Evolutionary conservation across 2,329 filamentous ascomycete species (phyloP), one percentile per base, ranked within the genome.

Genomic region (Monosporascus sp.): DNA sequence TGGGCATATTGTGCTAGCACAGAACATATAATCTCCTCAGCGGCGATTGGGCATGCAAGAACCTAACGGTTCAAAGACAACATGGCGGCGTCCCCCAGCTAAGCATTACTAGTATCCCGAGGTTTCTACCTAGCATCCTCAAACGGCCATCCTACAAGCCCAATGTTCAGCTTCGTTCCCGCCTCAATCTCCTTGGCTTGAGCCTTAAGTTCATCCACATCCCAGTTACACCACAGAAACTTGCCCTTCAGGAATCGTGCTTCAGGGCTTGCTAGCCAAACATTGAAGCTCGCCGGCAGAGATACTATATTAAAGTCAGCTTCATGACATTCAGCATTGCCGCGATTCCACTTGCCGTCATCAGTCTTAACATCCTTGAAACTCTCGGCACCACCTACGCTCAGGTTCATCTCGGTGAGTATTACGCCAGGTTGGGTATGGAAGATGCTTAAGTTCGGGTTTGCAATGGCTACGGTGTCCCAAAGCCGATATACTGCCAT

Each of bases 201-300:
- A 1, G 65, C 63, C 60, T 74, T 74, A 36, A 81, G 67, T 57
- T 80, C 77, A 39, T 76, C 69, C 0, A 79, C 70, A 60, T 81
- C 78, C 77, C 77, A 81, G 22, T 75, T 75, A 11, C 72, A 68
- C 72, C 75, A 80, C 0, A 79, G 59, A 22, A 74, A 73, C 47
- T 73, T 75, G 3, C 72, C 68, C 41, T 71, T 74, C 25, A 81
- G 59, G 55, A 80, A 79, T 6, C 56, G 60, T 0, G 77, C 76
- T 56, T 80, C 75, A 1, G 70, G 58, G 25, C 69, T 73, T 0
- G 72, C 67, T 25, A 73, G 61, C 76, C 76, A 79, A 6, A 78
- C 67, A 3, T 64, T 54, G 58, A 78, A 79, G 52, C 71, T 62
- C 0, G 64, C 73, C 1, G 73, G 64, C 9, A 78, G 69, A 38